A percentile compares a stretch with the other conserved stretches of the same genome.
Evolutionary conservation across 2,329 filamentous ascomycete species (phyloP).

Genomic region (Dothideomycetes sp.): DNA sequence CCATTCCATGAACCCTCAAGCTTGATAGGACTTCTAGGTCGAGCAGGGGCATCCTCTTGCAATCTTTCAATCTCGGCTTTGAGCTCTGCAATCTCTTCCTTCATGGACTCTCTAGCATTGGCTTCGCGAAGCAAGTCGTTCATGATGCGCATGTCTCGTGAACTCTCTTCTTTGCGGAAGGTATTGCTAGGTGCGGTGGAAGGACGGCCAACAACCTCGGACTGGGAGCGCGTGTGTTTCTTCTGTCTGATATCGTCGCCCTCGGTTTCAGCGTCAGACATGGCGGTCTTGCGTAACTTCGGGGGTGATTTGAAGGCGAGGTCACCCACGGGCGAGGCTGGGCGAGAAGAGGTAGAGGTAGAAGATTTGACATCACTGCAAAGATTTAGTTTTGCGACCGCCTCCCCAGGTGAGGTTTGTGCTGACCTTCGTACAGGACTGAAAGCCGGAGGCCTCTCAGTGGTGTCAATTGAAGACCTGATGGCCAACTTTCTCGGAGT

Average conservation of each 20-base stretch:
- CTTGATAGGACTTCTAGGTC: conserved; percentile 7
- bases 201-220: conserved; percentile 10
- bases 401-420: too few species aligned
- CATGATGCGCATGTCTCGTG: conserved; percentile 16
- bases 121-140: conserved; percentile 16
- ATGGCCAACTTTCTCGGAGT: conserved; percentile 10
- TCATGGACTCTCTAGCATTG: conserved; percentile 11
- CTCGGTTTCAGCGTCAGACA: conserved; percentile 14
- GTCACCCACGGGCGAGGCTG: conserved; percentile 1
- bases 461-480: conserved; percentile 1
- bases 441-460: not conserved
- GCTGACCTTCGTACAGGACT: conserved; percentile 3
- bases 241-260: conserved; percentile 12
- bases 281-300: conserved; percentile 6
- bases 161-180: conserved; percentile 11
- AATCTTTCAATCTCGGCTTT: conserved; percentile 14
- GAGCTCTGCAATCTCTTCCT: conserved; percentile 13
- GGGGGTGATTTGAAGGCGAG: conserved; percentile 10
- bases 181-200: conserved; percentile 11
- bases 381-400: not conserved
- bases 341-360: not conserved
- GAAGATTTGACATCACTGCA: conserved; percentile 1
- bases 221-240: conserved; percentile 14
- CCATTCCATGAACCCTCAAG: conserved; percentile 3
- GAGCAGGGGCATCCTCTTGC: not conserved